Conservation (phyloP, 768 basidiomycete species). For the Grammothele lineata region DNA sequence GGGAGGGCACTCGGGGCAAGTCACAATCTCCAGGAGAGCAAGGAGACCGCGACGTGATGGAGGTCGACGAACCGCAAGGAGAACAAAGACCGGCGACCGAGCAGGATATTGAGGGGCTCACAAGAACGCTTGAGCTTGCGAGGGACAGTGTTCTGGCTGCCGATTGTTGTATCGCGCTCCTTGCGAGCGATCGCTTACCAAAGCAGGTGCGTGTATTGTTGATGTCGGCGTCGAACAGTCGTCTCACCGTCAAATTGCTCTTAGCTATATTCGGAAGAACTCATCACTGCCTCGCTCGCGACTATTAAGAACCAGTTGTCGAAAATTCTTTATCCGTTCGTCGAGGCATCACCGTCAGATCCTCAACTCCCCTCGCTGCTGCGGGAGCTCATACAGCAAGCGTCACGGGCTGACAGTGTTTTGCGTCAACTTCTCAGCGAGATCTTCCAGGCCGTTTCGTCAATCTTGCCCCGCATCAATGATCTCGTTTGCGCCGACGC, state of each 20-base stretch:
- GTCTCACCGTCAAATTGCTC: not conserved
- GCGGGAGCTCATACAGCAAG: constrained; percentile 42
- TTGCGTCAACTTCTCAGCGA: constrained; percentile 55
- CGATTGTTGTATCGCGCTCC: constrained; percentile 74
- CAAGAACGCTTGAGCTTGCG: constrained; percentile 52
- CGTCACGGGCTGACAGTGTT: constrained; percentile 28
- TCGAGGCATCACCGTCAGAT: constrained; percentile 58
- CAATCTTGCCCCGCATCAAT: constrained; percentile 71
- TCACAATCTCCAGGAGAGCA: constrained; percentile 39
- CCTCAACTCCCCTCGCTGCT: constrained; percentile 44
- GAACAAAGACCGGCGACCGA: constrained; percentile 31
- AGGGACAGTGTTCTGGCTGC: constrained; percentile 77
- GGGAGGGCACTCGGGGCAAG: constrained; percentile 36
- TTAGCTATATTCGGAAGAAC: constrained; percentile 91
- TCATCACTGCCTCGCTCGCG: constrained; percentile 74
- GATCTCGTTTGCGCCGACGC: constrained; percentile 67
- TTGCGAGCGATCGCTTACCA: constrained; percentile 73
- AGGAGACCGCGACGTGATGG: constrained; percentile 27
- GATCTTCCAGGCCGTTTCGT: constrained; percentile 67
- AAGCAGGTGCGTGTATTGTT: constrained; percentile 63
- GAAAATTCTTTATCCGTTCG: constrained; percentile 79
- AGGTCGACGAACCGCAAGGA: constrained; percentile 16
- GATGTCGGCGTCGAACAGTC: not conserved
- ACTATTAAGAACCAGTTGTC: constrained; percentile 78
- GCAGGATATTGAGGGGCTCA: constrained; percentile 46